Percentiles rank a stretch among this genome's conserved stretches.
These are phyloP conservation scores for Coemansia sp. DNA, from an alignment of 192 early-diverging fungal species.

Conservation along the genomic window DNA sequence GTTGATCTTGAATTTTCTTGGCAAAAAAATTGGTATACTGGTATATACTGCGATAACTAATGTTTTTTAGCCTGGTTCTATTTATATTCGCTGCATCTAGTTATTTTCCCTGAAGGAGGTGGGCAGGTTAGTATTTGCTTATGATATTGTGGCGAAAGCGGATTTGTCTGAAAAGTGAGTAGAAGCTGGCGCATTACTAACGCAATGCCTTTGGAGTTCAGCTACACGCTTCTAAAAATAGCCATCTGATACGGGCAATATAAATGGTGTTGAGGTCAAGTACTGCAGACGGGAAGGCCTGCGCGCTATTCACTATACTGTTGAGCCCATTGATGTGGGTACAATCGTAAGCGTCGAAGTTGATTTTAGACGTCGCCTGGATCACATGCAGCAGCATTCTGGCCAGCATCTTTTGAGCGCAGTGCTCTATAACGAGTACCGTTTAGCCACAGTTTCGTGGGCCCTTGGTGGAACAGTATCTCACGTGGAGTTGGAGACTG, in stretches of 20 bases:
- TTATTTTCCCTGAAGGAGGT: conserved; percentile 79
- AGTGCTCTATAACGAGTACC: conserved; percentile 60
- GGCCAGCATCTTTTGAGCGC: conserved; percentile 72
- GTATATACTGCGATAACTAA: neutral
- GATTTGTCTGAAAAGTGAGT: no score
- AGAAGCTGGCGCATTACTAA: no score
- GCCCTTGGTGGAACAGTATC: conserved; percentile 56
- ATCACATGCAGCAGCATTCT: conserved; percentile 76
- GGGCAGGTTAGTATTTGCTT: conserved; percentile 55
- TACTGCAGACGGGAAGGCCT: conserved; percentile 63
- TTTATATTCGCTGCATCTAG: conserved; percentile 37
- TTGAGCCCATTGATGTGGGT: conserved; percentile 52
- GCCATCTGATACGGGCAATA: conserved; percentile 58
- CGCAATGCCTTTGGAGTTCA: no score
- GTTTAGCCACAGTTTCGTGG: conserved; percentile 68
- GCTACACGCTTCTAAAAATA: no score
- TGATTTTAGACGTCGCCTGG: conserved; percentile 67
- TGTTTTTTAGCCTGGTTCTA: neutral
- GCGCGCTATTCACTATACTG: conserved; percentile 61
- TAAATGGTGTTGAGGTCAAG: conserved; percentile 57
- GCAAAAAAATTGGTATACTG: neutral
- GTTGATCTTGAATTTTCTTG: neutral
- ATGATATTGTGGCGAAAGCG: neutral
- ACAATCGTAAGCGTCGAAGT: conserved; percentile 55
- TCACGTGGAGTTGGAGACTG: conserved; percentile 62